Evolutionary conservation across 352 stramenopile genomes (phyloP), one percentile per base, ranked within the genome.

Genomic region (Pilasporangium apinafurcum): DNA sequence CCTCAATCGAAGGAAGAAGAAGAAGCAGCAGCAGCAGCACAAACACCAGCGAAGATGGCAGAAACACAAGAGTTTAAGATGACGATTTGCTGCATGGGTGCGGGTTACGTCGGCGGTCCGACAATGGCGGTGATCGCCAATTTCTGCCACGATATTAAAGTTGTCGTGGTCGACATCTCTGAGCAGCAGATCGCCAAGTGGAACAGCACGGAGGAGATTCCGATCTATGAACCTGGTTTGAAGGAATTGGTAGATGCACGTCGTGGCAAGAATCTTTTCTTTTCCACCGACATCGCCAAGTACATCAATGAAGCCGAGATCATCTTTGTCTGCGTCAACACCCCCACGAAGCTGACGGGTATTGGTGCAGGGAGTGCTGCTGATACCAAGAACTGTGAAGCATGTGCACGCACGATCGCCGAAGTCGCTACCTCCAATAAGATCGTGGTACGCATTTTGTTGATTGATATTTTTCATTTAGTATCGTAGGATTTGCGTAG

Each of bases 281-380:
- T 99, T 77, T 96, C 86, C 25, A 99, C 93, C 4, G 94, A 99
- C 57, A 88, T 99, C 51, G 92, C 99, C 55, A 76, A 59, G 28
- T 95, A 96, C 62, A 98, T 99, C 47, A 81, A 97, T 41, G 77
- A 96, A 44, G 96, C 96, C 28, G 91, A 99, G 51, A 94, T 99
- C 49, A 96, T 99, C 61, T 99, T 99, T 57, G 97, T 99, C n/a
- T 95, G 76, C 47, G 96, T 99, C 17, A 99, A 99, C 73, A 99
- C 97, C 40, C 96, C 97, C 13, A 99, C 96, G 27, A 99, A 99
- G 71, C 94, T 77, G 1, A 87, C 81, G 48, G 96, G 96, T 51
- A 98, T 99, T 45, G 97, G 97, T 34, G 95, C 96, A 8, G 97
- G 97, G 22, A 93, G 92, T 47, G 96, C 96, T 4, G 96, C 97